These are phyloP conservation scores for Mentha longifolia DNA, from an alignment of 257 asterid species.

Conservation along the genomic window DNA sequence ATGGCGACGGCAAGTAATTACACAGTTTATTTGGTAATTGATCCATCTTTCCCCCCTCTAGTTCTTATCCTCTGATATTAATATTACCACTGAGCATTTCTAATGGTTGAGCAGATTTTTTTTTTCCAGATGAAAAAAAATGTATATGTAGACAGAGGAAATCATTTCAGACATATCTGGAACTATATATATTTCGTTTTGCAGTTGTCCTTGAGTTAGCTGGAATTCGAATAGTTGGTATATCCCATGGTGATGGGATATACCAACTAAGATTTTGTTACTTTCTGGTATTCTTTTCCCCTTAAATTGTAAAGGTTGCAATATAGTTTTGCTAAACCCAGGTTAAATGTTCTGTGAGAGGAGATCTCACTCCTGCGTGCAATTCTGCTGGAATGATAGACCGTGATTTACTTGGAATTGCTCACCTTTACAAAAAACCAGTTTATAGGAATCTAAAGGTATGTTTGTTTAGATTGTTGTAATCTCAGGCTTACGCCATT, in stretches of 20 bases:
- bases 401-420: conserved; percentile 67
- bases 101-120: too few species aligned
- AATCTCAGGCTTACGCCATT: conserved; percentile 19
- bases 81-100: background rate
- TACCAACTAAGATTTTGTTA: background rate
- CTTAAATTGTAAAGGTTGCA: background rate
- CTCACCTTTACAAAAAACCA: conserved; percentile 76
- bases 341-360: conserved; percentile 86
- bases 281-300: conserved; percentile 3
- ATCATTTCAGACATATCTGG: background rate
- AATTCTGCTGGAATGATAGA: conserved; percentile 90
- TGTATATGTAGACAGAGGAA: too few species aligned
- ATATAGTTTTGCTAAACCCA: conserved; percentile 30
- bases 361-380: conserved; percentile 88
- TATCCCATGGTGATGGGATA: too few species aligned
- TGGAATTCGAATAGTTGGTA: background rate
- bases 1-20: conserved; percentile 36
- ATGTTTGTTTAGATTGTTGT: conserved; percentile 28
- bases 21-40: conserved; percentile 52
- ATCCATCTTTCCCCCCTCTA: conserved; percentile 5
- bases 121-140: background rate
- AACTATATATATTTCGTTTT: conserved; percentile 2
- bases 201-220: conserved; percentile 3
- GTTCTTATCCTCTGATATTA: conserved; percentile 18
- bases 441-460: conserved; percentile 81